Evolutionary conservation across 2,329 filamentous ascomycete genomes (phyloP).

Genomic region (Alternaria burnsii): DNA sequence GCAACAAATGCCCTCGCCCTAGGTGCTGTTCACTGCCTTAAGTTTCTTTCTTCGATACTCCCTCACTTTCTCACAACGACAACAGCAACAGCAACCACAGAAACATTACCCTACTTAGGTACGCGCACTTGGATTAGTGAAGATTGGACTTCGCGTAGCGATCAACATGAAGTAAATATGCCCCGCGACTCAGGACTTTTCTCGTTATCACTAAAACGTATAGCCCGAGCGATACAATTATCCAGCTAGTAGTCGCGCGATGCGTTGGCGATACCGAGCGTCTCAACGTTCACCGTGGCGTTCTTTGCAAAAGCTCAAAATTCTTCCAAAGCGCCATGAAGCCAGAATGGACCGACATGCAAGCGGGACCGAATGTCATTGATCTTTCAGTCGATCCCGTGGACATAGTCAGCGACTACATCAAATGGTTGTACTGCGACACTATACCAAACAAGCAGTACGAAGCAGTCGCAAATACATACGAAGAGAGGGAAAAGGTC

Average conservation of each 20-base stretch:
- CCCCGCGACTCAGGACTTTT: rapidly evolving
- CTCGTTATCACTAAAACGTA: not conserved
- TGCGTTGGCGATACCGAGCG: not conserved
- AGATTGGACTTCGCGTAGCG: not conserved
- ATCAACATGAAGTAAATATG: not conserved
- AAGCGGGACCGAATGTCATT: not conserved
- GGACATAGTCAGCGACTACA: not conserved
- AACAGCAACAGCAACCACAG: not conserved
- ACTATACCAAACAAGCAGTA: not conserved
- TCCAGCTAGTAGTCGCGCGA: not conserved
- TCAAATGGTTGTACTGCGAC: not conserved
- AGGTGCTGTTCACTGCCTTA: no score
- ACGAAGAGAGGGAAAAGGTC: not conserved
- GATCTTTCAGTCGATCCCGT: rapidly evolving
- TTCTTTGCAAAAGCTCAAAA: not conserved
- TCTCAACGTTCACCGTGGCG: not conserved
- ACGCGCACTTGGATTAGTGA: no score
- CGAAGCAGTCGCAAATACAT: not conserved
- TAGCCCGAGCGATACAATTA: not conserved
- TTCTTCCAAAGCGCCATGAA: not conserved
- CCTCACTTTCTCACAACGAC: no score
- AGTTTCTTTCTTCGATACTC: no score
- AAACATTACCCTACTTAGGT: not conserved
- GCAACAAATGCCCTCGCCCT: rapidly evolving
- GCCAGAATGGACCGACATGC: not conserved